These are phyloP conservation scores for Suhomyces yuchorum DNA, from an alignment of 1,139 yeast genomes.

Conservation along the genomic window DNA sequence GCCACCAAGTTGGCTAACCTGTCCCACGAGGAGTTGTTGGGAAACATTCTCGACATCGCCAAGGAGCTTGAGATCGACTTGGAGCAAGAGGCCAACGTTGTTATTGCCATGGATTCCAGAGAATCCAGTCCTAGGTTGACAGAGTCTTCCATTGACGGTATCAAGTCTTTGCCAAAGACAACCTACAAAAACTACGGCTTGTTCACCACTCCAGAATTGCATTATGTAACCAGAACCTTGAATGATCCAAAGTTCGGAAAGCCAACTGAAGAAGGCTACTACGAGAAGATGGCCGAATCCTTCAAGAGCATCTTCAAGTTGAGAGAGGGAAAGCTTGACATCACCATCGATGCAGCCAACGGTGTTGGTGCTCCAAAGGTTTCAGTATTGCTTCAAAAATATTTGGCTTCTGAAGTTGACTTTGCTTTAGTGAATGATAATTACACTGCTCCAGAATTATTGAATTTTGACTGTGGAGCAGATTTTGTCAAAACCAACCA, in stretches of 20 bases:
- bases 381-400: conserved; percentile 45
- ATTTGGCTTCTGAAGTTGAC: conserved; percentile 44
- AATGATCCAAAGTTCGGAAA: conserved; percentile 68
- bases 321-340: conserved; percentile 36
- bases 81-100: conserved; percentile 37
- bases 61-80: conserved; percentile 43
- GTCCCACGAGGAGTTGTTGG: conserved; percentile 38
- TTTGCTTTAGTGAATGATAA: conserved; percentile 60
- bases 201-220: conserved; percentile 93
- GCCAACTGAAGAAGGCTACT: conserved; percentile 71
- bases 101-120: conserved; percentile 73
- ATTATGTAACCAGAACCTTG: conserved; percentile 74
- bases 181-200: conserved; percentile 60
- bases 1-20: conserved; percentile 85
- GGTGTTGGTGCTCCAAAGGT: conserved; percentile 93
- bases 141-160: conserved; percentile 67
- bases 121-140: conserved; percentile 74
- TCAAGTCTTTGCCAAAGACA: conserved; percentile 50
- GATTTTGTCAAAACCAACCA: conserved; percentile 93
- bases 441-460: conserved; percentile 53
- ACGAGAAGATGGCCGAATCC: conserved; percentile 54
- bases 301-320: conserved; percentile 35
- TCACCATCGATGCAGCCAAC: conserved; percentile 86
- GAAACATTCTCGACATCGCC: conserved; percentile 30
- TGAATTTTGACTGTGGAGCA: conserved; percentile 90